phyloP scores from a whole-genome alignment of 129 eudicot genomes.

The Flaveria sonorensis region DNA sequence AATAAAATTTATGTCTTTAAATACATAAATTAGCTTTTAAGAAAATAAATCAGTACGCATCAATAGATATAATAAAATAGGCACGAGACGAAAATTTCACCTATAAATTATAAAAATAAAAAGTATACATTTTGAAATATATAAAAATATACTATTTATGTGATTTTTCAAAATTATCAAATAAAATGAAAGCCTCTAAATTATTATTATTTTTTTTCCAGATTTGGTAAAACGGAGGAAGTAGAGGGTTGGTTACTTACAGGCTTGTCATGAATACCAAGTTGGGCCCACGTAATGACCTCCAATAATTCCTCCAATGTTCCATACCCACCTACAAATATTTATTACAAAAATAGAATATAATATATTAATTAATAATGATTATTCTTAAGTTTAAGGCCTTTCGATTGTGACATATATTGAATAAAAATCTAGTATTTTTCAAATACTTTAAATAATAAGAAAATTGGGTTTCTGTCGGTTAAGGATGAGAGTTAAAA shows the following conservation, averaged over 20 bases:
- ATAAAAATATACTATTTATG: too few species aligned
- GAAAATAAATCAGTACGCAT: too few species aligned
- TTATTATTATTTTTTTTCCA: background rate
- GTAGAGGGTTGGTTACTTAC: slow-evolving; percentile 39
- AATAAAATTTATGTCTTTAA: too few species aligned
- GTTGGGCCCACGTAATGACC: slow-evolving; percentile 75
- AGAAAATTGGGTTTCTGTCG: background rate
- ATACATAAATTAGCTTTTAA: too few species aligned
- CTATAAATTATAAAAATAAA: too few species aligned
- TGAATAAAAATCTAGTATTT: background rate
- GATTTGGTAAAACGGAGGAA: slow-evolving; percentile 25
- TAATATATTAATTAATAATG: background rate
- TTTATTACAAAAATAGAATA: slow-evolving; percentile 10
- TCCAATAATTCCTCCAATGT: slow-evolving; percentile 68
- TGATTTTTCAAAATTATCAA: too few species aligned
- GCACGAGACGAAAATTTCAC: too few species aligned
- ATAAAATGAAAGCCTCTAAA: background rate
- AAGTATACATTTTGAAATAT: too few species aligned
- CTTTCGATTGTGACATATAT: slow-evolving; percentile 25
- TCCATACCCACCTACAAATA: slow-evolving; percentile 59
- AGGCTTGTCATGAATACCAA: slow-evolving; percentile 71
- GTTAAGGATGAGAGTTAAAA: background rate
- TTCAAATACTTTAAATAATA: background rate
- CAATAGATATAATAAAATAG: too few species aligned
- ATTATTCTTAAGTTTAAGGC: slow-evolving; percentile 10